A percentile compares a stretch with the other conserved stretches of the same genome.
Evolutionary conservation across 768 basidiomycete genomes (phyloP).

Genomic region (Naganishia friedmannii): DNA sequence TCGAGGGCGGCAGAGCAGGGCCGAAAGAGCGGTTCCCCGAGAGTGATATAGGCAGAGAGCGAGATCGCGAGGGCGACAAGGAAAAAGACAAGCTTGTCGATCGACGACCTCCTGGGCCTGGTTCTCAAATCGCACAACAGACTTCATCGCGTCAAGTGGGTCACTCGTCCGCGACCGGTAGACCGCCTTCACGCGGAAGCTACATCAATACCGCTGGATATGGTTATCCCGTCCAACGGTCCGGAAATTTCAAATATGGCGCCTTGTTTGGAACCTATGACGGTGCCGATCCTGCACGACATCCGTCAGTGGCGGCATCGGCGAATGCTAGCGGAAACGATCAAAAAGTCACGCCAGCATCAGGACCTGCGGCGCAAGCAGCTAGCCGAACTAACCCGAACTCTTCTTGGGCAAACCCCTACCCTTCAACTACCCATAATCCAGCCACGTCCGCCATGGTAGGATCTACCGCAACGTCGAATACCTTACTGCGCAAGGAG

Average conservation of each 20-base stretch:
- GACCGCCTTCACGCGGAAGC: conserved; percentile 8
- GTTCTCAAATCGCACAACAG: conserved; percentile 15
- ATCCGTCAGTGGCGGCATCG: not conserved
- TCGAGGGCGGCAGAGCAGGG: not conserved
- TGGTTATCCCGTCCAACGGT: conserved; percentile 11
- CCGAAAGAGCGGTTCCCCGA: not conserved
- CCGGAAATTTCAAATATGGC: conserved; percentile 26
- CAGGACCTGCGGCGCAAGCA: not conserved
- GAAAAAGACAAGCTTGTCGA: conserved; percentile 22
- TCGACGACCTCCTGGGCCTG: conserved; percentile 21
- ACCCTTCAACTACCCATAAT: not conserved
- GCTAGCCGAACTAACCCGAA: not conserved
- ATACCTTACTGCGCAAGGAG: conserved; percentile 42
- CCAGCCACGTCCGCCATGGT: not conserved
- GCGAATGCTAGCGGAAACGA: not conserved
- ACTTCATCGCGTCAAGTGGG: conserved; percentile 1
- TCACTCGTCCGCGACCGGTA: not conserved
- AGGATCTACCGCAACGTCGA: not conserved
- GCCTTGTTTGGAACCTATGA: conserved; percentile 24
- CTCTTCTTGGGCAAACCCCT: conserved; percentile 26
- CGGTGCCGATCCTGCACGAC: conserved; percentile 5
- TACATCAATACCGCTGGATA: conserved; percentile 17
- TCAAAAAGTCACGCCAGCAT: no score
- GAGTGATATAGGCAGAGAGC: not conserved
- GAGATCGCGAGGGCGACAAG: conserved; percentile 12